Base-by-base conservation (phyloP, 1,284 basidiomycete species). In the Apiotrichum gamsii region DNA sequence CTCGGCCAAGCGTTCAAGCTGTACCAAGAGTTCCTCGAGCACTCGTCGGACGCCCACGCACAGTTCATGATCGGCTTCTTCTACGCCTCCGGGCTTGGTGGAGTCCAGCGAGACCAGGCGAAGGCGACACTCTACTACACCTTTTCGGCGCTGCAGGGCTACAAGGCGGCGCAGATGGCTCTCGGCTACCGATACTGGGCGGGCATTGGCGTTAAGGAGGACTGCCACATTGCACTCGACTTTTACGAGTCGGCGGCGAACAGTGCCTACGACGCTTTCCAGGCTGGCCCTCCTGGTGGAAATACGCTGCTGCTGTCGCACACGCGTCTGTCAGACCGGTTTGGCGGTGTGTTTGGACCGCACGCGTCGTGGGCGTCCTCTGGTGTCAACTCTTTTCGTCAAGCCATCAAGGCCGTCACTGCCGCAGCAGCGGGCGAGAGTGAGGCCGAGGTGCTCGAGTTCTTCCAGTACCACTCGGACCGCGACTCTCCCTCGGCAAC, bases 141-240 rank as follows among this genome's bases (percentile, higher is more conserved):
- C 0, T 93, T 97, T 63, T 84, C 90, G 2, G 91, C 90, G 2
- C 82, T 90, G 45, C 85, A 85, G 15, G 88, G 86, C 0, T 80
- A 93, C 70, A 81, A 83, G 57, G 83, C 86, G 5, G 87, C 94
- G 0, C 85, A 93, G 67, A 91, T 94, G 87, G 82, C 90, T 0
- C 76, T 98, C 31, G 95, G 84, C 0, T 97, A 94, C 70, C 81
- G 91, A n/a, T 85, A 93, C 65, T 95, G 89, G 86, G 84, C 85
- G 21, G 95, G 95, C 0, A 93, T 98, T 51, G 89, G 91, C 6
- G 85, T 87, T 0, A 77, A 83, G 43, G 90, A 95, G 66, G 83
- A 84, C 60, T 96, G 93, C 67, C 76, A 81, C 62, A 76, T 80
- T 6, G 87, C 91, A 3, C 72, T 90, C 37, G 79, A 81, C 20